Evolutionary conservation across 768 basidiomycete genomes (phyloP), one percentile per base, ranked within the genome.

Genomic region (Mycena polygramma): DNA sequence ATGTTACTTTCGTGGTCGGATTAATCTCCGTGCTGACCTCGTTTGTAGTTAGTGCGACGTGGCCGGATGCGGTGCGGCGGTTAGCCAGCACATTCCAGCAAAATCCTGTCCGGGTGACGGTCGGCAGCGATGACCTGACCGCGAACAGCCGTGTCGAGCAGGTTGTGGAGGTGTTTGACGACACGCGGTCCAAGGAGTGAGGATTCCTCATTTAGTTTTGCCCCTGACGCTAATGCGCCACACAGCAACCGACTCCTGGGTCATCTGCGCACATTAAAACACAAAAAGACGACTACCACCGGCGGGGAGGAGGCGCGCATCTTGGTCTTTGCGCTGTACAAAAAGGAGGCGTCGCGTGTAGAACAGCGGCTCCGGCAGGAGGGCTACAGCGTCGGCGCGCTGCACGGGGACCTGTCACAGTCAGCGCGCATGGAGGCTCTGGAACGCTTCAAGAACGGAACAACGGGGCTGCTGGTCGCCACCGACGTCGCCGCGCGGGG

Each of bases 401-500:
- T 98, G 49, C 97, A 97, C 74, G 97, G 97, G 1, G 97, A 99
- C 81, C 87, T 98, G 89, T 87, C 91, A 14, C 97, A 99, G 79
- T 83, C 83, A 22, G 91, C 92, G 57, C 88, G 98, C 7, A 90
- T 96, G 83, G 92, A 93, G 53, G 92, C 96, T 14, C 83, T 99
- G 24, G 92, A 96, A 46, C 89, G 88, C 62, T 99, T 99, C 84
- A 88, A 96, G 79, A 88, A 85, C 39, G 97, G 97, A 3, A 87
- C 84, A 59, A 92, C 90, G 9, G 89, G 91, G 49, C 77, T 99
- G 35, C 85, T 99, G 71, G 97, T 99, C 59, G 98, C 98, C 11
- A 99, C 95, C 26, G 98, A 99, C 79, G 98, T 99, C 11, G 98
- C 98, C 8, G 96, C 98, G 54, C 90, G 98, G 62, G 98, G 98